A percentile compares a stretch with the other conserved stretches of the same genome.
Evolutionary conservation across 495 filamentous ascomycete species (phyloP).

Genomic region (Astrothelium subdiscretum): DNA sequence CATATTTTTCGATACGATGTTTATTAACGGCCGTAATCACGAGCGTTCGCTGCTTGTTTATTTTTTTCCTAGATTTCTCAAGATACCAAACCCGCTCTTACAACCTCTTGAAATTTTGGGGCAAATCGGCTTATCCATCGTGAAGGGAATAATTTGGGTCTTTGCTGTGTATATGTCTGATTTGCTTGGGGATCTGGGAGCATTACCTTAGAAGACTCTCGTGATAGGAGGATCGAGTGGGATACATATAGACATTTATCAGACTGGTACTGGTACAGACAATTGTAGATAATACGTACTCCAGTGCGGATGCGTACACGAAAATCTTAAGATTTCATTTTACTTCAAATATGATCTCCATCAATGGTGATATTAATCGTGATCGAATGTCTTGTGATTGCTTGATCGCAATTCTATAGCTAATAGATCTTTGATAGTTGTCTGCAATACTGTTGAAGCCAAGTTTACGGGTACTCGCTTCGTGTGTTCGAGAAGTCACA

Average conservation of each 20-base stretch:
- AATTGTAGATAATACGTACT: not conserved
- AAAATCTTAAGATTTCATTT: not conserved
- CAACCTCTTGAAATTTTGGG: not conserved
- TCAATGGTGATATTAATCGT: too few species aligned
- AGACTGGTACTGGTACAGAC: not conserved
- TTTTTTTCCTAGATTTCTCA: too few species aligned
- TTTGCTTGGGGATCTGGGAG: not conserved
- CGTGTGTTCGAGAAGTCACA: too few species aligned
- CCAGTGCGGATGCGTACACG: not conserved
- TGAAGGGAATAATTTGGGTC: too few species aligned
- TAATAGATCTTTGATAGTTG: too few species aligned
- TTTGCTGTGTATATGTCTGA: not conserved
- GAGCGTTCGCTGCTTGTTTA: not conserved
- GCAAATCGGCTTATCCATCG: not conserved
- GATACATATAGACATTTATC: not conserved
- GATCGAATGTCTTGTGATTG: too few species aligned
- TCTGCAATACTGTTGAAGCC: too few species aligned
- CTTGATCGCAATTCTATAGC: too few species aligned
- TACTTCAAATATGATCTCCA: too few species aligned
- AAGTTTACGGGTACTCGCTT: too few species aligned
- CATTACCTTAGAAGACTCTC: not conserved
- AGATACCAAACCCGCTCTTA: conserved; percentile 1
- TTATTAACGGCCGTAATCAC: not conserved
- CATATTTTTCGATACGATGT: conserved; percentile 1
- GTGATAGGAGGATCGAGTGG: not conserved